Base-by-base conservation (phyloP, 805 yeast species). In the Suhomyces prunicola region DNA sequence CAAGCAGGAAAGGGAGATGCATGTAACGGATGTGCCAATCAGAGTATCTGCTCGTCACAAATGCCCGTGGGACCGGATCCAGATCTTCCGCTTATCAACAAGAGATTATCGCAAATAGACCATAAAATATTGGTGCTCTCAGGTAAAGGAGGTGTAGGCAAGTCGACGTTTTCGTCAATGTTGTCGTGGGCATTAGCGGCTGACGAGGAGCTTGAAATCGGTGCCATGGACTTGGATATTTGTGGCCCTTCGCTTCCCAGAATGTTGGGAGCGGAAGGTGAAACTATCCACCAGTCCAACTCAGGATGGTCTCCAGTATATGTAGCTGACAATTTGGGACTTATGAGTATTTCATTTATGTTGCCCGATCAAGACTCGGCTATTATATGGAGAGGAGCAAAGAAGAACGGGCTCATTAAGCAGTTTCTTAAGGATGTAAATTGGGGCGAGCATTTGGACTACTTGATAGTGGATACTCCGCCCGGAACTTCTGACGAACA, bases 401-500 rank as follows among this genome's bases (percentile, higher is more conserved):
- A 94, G 74, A 94, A 94, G 72, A 91, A 89, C 61, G 91, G 96
- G 0, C 76, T 94, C 47, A 94, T 94, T 50, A 94, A 94, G 64
- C 97, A 91, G 72, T 94, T 94, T 62, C 75, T 94, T 50, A 90
- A 88, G 64, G 97, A 93, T 61, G 97, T 94, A 2, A 91, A 90
- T 62, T 94, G 99, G 99, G 97, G 96, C 4, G 79, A 80, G 23
- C 70, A 60, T 47, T 70, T 88, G 52, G 97, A 94, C 68, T 94
- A 88, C 63, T 75, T 94, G 59, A 80, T 94, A 13, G 87, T 94
- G 15, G 99, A 94, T 64, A 94, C 99, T 0, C 99, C 99, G 0
- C 99, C 99, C 0, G 99, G 99, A 0, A 94, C 99, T 0, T 87
- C 97, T 0, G 99, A 94, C 70, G 99, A 94, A 68, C 99, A 94